Conservation (phyloP, 2,329 filamentous ascomycete species). For the Aspergillus texensis region DNA sequence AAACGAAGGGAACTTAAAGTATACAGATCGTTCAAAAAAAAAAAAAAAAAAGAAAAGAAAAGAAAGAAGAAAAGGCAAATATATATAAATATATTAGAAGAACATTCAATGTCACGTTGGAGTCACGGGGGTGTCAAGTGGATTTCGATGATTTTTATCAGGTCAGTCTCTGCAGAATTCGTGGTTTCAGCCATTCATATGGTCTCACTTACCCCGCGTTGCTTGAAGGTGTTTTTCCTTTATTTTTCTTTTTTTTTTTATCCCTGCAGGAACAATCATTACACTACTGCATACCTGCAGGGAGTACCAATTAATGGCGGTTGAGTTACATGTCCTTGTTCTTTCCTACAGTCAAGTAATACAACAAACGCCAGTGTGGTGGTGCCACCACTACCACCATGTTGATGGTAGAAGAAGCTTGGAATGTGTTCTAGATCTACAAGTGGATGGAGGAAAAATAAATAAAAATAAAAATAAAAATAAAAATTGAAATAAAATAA, state of each 20-base stretch:
- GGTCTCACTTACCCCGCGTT: conserved; percentile 2
- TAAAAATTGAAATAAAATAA: neutral
- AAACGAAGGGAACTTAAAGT: neutral
- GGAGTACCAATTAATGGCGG: neutral
- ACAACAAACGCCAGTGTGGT: neutral
- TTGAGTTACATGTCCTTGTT: neutral
- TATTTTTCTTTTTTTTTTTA: neutral
- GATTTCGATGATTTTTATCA: neutral
- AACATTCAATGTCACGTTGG: conserved; percentile 3
- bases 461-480: neutral
- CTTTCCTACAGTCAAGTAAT: neutral
- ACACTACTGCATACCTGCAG: conserved; percentile 2
- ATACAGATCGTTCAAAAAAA: neutral
- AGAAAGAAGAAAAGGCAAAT: neutral
- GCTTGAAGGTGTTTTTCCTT: neutral
- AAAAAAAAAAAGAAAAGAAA: neutral
- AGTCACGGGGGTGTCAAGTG: neutral
- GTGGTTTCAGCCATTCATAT: conserved; percentile 1
- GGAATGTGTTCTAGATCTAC: neutral
- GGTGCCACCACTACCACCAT: neutral
- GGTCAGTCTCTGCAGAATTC: conserved; percentile 1
- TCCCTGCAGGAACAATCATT: conserved; percentile 6
- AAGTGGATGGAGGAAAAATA: neutral
- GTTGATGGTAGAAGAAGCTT: neutral
- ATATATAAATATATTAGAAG: neutral